These are phyloP conservation scores for Nemania abortiva DNA, from an alignment of 2,329 filamentous ascomycete genomes.

Conservation along the genomic window DNA sequence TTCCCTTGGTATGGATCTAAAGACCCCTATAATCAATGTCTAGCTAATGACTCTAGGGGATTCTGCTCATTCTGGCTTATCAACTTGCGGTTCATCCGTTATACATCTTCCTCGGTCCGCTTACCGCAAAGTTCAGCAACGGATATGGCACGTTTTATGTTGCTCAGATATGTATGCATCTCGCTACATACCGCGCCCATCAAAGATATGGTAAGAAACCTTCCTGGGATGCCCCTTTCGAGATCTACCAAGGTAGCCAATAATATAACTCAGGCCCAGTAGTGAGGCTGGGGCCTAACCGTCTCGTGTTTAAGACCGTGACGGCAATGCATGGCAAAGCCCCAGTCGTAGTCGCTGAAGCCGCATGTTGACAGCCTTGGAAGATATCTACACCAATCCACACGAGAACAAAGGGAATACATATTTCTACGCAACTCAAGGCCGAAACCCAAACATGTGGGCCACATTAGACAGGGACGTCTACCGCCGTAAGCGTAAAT, in stretches of 20 bases:
- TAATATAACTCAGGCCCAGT: background rate
- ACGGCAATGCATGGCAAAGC: background rate
- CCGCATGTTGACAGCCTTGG: background rate
- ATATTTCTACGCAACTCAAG: background rate
- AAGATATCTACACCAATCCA: background rate
- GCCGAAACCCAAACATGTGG: background rate
- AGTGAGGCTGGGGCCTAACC: background rate
- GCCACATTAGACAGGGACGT: slow-evolving; percentile 18
- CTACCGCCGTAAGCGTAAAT: slow-evolving; percentile 35
- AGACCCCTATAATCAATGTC: background rate
- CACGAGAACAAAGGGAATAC: background rate
- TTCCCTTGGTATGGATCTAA: too few species aligned
- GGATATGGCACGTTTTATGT: background rate
- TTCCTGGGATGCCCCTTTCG: background rate
- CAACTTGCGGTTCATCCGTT: background rate
- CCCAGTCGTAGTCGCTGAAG: background rate
- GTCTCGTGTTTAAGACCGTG: slow-evolving; percentile 4
- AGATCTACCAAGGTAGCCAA: background rate
- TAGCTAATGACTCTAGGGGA: background rate
- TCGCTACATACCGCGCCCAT: slow-evolving; percentile 2
- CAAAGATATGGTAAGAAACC: slow-evolving; percentile 8
- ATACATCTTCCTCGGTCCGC: background rate
- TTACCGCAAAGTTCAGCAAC: background rate
- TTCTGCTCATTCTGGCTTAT: background rate
- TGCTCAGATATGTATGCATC: background rate